phyloP scores from a whole-genome alignment of 2,329 filamentous ascomycete genomes.

The Penicillium olsonii region DNA sequence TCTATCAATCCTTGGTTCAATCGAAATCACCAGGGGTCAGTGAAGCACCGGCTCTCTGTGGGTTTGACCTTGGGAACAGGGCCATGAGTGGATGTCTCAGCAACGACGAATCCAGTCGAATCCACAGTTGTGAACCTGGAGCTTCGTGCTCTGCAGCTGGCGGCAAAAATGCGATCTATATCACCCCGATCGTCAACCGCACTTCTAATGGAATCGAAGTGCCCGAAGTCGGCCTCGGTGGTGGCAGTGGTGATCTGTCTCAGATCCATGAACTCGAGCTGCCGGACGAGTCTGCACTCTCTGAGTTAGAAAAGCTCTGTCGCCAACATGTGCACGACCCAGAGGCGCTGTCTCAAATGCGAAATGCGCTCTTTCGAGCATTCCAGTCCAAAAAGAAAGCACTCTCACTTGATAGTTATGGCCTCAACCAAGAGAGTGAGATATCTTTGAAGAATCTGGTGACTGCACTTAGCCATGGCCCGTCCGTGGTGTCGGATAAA shows the following conservation, averaged over 20 bases:
- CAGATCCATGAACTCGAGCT: conserved; percentile 67
- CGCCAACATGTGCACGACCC: conserved; percentile 38
- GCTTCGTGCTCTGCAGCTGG: conserved; percentile 45
- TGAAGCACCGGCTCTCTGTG: conserved; percentile 69
- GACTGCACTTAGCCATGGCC: conserved; percentile 31
- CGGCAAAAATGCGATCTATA: conserved; percentile 64
- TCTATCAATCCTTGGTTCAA: conserved; percentile 66
- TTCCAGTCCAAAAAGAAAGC: conserved; percentile 35
- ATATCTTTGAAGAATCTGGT: conserved; percentile 41
- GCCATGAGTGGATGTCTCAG: conserved; percentile 72
- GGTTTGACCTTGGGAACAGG: conserved; percentile 74
- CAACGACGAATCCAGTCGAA: conserved; percentile 58
- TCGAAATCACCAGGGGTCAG: conserved; percentile 43
- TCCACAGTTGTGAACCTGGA: conserved; percentile 86
- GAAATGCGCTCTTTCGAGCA: conserved; percentile 33
- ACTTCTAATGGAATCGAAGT: conserved; percentile 60
- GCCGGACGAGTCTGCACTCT: conserved; percentile 49
- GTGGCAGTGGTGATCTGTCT: conserved; percentile 74
- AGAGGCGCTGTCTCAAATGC: conserved; percentile 28
- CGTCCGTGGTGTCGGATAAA: conserved; percentile 1
- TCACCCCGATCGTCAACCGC: conserved; percentile 75
- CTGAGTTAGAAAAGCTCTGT: conserved; percentile 58
- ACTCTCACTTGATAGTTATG: conserved; percentile 41
- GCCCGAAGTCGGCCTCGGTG: conserved; percentile 74
- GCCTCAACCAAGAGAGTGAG: conserved; percentile 38